These are phyloP conservation scores for Medicago lupulina DNA, from an alignment of 306 rosid genomes.

Conservation along the genomic window DNA sequence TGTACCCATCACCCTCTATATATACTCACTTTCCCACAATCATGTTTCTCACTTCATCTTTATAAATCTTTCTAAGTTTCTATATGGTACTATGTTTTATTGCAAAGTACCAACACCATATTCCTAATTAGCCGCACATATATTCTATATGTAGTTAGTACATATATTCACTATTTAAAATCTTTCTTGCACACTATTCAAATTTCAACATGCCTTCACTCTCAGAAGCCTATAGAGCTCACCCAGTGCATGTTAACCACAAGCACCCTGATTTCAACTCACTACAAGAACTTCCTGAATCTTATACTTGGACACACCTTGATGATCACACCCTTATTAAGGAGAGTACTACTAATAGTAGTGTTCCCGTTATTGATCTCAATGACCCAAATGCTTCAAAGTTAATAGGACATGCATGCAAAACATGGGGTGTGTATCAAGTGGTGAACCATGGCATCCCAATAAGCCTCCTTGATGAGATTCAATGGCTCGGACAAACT, in stretches of 20 bases:
- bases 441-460: conserved; percentile 74
- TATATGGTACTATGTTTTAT: conserved; percentile 40
- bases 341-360: background rate
- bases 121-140: background rate
- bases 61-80: conserved; percentile 27
- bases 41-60: conserved; percentile 47
- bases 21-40: conserved; percentile 53
- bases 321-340: conserved; percentile 21
- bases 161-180: background rate
- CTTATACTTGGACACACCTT: conserved; percentile 67
- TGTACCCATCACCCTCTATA: conserved; percentile 59
- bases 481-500: conserved; percentile 47
- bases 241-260: conserved; percentile 63
- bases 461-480: conserved; percentile 49
- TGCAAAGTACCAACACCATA: conserved; percentile 38
- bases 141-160: background rate
- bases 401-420: conserved; percentile 72
- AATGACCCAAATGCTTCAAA: conserved; percentile 62
- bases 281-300: conserved; percentile 73
- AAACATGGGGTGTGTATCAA: conserved; percentile 89
- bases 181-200: background rate
- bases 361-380: conserved; percentile 73
- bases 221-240: conserved; percentile 65
- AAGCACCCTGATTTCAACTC: conserved; percentile 72
- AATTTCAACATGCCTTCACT: conserved; percentile 70